phyloP scores from a whole-genome alignment of 495 filamentous ascomycete genomes.

The Penicillium cosmopolitanum region DNA sequence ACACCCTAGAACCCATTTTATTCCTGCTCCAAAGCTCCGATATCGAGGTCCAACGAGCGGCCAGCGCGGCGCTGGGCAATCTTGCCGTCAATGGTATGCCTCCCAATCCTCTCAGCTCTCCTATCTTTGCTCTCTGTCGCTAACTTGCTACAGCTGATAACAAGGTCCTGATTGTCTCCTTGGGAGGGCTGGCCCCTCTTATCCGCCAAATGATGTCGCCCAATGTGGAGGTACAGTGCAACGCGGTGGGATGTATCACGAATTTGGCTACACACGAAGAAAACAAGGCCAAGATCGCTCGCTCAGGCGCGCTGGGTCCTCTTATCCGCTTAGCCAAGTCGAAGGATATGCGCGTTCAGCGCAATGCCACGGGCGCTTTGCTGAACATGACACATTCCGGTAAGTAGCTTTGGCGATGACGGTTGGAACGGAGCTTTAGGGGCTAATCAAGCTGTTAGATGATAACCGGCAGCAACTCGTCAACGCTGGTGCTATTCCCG shows the following conservation, averaged over 20 bases:
- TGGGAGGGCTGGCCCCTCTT: constrained; percentile 87
- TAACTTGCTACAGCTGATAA: constrained; percentile 80
- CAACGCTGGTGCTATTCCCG: constrained; percentile 93
- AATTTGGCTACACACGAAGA: constrained; percentile 98
- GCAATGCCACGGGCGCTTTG: constrained; percentile 94
- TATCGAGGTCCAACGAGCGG: constrained; percentile 95
- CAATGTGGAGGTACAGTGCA: constrained; percentile 99
- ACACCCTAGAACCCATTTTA: constrained; percentile 93
- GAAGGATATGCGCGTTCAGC: constrained; percentile 97
- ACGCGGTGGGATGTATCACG: constrained; percentile 97
- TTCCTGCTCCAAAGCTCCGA: constrained; percentile 93
- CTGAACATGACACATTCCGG: constrained; percentile 99
- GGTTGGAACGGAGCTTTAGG: constrained; percentile 26
- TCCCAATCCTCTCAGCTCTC: background rate
- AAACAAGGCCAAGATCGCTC: constrained; percentile 98
- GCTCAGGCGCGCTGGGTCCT: constrained; percentile 88
- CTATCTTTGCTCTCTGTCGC: constrained; percentile 20
- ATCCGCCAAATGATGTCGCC: constrained; percentile 98
- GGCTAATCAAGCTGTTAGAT: constrained; percentile 55
- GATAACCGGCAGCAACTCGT: constrained; percentile 97
- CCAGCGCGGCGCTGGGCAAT: constrained; percentile 94
- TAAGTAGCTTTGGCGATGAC: constrained; percentile 42
- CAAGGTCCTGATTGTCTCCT: constrained; percentile 91
- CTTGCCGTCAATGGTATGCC: constrained; percentile 87
- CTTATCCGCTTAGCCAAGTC: constrained; percentile 92